Evolutionary conservation across 192 early-diverging fungal species (phyloP), one percentile per base, ranked within the genome.

Genomic region (Entomortierella beljakovae): DNA sequence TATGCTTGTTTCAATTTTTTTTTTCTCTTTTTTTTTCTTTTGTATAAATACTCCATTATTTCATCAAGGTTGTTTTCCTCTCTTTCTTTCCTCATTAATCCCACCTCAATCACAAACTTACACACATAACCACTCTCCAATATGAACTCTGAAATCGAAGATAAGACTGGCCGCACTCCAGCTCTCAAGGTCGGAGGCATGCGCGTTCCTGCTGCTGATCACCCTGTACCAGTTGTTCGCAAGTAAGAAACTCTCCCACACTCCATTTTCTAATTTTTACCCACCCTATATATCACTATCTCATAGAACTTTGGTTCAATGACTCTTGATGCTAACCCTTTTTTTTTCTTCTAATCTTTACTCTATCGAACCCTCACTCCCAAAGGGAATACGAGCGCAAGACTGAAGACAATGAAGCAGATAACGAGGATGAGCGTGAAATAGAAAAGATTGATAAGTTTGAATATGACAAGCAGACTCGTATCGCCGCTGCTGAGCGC

Each of bases 151-250:
- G 61, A 64, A 53, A 51, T 56, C 33, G 62, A 69, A 32, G 63
- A 70, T 59, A 69, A 69, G 56, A 50, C 42, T 43, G 63, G 63
- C 40, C 75, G 57, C 34, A 10, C 67, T 23, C 67, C 75, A 35
- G 75, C 75, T 38, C 48, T 29, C 67, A 79, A 79, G 56, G 75
- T 79, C 62, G 75, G 65, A 49, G 75, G 75, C 50, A 79, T 65
- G 75, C 61, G 75, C 31, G 75, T 79, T 32, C 48, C 57, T 25
- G 75, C 66, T 9, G 53, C 65, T 37, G 67, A 79, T 26, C 75
- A 79, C 57, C 55, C 62, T 11, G 75, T 79, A 20, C 75, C 75
- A 55, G 68, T 79, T 34, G 75, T 79, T 23, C 75, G 75, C 75
- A 79, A 79, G 75, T 79, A 79, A 57, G 75, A 61, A 4, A 9